phyloP scores from a whole-genome alignment of 208 protist genomes.

The Borovskyia barvae region DNA sequence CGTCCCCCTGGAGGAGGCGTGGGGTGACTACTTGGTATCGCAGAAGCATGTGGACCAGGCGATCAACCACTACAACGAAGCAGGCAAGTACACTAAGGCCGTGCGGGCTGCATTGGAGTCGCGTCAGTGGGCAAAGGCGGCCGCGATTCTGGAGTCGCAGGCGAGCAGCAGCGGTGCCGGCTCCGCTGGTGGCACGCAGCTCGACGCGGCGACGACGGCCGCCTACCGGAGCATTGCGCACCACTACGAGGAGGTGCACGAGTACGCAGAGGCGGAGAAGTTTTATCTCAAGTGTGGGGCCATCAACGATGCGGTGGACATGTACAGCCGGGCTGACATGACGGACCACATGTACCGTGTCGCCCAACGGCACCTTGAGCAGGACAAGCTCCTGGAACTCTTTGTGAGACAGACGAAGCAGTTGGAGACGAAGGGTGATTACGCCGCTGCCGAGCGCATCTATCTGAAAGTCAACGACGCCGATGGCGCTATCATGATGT shows the following conservation, averaged over 20 bases:
- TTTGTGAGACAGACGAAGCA: constrained; percentile 94
- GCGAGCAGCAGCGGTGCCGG: constrained; percentile 37
- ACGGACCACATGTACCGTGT: constrained; percentile 94
- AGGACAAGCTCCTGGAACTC: constrained; percentile 87
- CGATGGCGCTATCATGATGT: constrained; percentile 97
- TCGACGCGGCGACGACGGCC: constrained; percentile 42
- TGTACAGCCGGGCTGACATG: constrained; percentile 94
- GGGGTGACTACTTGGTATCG: constrained; percentile 96
- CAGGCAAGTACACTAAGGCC: constrained; percentile 92
- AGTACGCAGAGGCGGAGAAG: constrained; percentile 93
- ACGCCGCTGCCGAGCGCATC: constrained; percentile 94
- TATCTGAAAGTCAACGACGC: constrained; percentile 95
- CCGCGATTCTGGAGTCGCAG: constrained; percentile 79
- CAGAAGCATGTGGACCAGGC: constrained; percentile 95
- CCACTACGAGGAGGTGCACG: constrained; percentile 92
- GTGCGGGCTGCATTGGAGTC: constrained; percentile 95
- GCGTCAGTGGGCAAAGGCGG: constrained; percentile 94
- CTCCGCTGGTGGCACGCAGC: constrained; percentile 1
- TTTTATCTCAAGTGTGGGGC: constrained; percentile 91
- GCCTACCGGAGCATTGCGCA: constrained; percentile 92
- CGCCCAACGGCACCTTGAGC: constrained; percentile 88
- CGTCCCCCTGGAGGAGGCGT: constrained; percentile 90
- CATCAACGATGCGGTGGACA: constrained; percentile 94
- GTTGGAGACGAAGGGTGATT: constrained; percentile 93
- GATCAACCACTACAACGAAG: constrained; percentile 97